Evolutionary conservation across 2,329 filamentous ascomycete genomes (phyloP).

Genomic region (Aschersonia sp.): DNA sequence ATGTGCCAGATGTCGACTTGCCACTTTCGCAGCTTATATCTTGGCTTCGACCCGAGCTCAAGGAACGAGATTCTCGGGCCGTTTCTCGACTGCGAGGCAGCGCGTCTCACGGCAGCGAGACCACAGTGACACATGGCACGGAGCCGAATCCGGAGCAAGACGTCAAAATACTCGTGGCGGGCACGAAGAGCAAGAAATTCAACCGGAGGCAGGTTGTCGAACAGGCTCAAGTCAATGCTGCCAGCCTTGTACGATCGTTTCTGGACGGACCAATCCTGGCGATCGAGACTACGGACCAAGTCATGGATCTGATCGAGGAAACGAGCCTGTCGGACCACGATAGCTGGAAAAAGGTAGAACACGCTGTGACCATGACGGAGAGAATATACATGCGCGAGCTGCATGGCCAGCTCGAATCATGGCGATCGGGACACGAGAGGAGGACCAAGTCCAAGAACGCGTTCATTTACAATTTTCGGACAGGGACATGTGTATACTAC

Average conservation of each 20-base stretch:
- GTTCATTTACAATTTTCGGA: slow-evolving; percentile 86
- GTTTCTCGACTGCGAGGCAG: slow-evolving; percentile 25
- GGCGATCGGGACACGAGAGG: slow-evolving; percentile 40
- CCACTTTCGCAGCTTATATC: slow-evolving; percentile 55
- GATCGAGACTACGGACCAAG: slow-evolving; percentile 73
- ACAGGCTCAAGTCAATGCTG: slow-evolving; percentile 47
- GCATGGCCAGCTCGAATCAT: slow-evolving; percentile 58
- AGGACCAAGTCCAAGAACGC: slow-evolving; percentile 49
- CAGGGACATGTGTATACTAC: slow-evolving; percentile 72
- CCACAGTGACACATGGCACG: slow-evolving; percentile 6
- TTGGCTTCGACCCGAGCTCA: slow-evolving; percentile 70
- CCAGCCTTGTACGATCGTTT: slow-evolving; percentile 54
- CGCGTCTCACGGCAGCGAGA: slow-evolving; percentile 14
- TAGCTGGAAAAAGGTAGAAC: slow-evolving; percentile 69
- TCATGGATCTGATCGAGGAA: slow-evolving; percentile 60
- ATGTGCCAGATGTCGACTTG: slow-evolving; percentile 62
- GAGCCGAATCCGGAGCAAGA: slow-evolving; percentile 44
- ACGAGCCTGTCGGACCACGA: slow-evolving; percentile 69
- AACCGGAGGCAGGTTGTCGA: slow-evolving; percentile 80
- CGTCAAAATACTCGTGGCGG: slow-evolving; percentile 71
- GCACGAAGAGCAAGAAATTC: slow-evolving; percentile 79
- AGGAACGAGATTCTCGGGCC: slow-evolving; percentile 57
- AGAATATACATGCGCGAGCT: slow-evolving; percentile 72
- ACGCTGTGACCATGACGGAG: slow-evolving; percentile 61
- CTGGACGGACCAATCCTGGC: slow-evolving; percentile 69